Evolutionary conservation across 495 filamentous ascomycete species (phyloP).

Genomic region (Neurospora cerealis): DNA sequence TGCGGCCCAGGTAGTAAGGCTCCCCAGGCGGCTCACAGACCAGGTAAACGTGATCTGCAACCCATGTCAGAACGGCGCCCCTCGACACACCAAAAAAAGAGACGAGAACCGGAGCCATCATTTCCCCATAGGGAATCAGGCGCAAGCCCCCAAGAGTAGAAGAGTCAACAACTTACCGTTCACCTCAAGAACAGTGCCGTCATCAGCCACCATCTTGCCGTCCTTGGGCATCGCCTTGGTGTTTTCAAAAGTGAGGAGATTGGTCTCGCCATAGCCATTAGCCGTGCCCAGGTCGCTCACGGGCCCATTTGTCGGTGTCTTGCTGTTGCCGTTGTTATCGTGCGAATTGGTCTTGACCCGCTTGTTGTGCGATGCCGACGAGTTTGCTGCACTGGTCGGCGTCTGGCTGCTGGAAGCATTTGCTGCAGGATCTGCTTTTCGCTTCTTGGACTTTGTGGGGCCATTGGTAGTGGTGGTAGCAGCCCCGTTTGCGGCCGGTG

Average conservation of each 20-base stretch:
- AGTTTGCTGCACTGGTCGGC: slow-evolving; percentile 24
- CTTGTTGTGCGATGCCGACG: slow-evolving; percentile 22
- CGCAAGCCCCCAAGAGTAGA: not conserved
- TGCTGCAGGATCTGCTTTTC: slow-evolving; percentile 51
- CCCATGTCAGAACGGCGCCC: slow-evolving; percentile 16
- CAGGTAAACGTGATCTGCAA: slow-evolving; percentile 87
- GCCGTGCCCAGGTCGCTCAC: slow-evolving; percentile 6
- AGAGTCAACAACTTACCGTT: slow-evolving; percentile 58
- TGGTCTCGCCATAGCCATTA: slow-evolving; percentile 45
- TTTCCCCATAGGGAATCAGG: not conserved
- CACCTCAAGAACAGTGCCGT: slow-evolving; percentile 70
- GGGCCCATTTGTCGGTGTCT: slow-evolving; percentile 22
- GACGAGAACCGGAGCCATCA: not conserved
- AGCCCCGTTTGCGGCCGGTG: slow-evolving; percentile 26
- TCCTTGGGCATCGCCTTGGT: slow-evolving; percentile 58
- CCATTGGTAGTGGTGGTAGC: slow-evolving; percentile 36
- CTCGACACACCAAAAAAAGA: slow-evolving; percentile 4
- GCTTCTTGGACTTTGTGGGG: slow-evolving; percentile 53
- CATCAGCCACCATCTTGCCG: slow-evolving; percentile 76
- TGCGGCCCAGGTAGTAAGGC: slow-evolving; percentile 91
- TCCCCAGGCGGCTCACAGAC: slow-evolving; percentile 97
- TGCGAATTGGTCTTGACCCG: slow-evolving; percentile 34
- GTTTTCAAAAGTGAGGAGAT: slow-evolving; percentile 80
- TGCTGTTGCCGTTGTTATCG: slow-evolving; percentile 24
- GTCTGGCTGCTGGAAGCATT: slow-evolving; percentile 37